Evolutionary conservation across 805 yeast genomes (phyloP).

Genomic region (Starmerella bombicola): DNA sequence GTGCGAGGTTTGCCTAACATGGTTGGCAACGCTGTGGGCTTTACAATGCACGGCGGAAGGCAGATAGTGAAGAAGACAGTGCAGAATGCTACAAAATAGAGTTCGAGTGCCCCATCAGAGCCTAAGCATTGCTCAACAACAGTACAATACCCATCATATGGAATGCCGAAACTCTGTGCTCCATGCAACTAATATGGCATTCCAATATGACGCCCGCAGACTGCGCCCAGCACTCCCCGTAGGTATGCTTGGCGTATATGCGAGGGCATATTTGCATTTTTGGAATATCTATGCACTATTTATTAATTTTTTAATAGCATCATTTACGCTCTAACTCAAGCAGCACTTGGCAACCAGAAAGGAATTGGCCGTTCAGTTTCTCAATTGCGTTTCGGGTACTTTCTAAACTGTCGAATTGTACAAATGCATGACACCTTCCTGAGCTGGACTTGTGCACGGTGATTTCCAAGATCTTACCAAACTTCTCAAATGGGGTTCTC

Average conservation of each 20-base stretch:
- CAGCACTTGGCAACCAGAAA: constrained; percentile 39
- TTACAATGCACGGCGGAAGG: constrained; percentile 19
- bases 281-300: too few species aligned
- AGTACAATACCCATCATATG: too few species aligned
- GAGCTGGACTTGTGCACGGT: constrained; percentile 19
- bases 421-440: constrained; percentile 53
- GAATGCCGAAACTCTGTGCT: background rate
- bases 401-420: constrained; percentile 51
- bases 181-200: too few species aligned
- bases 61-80: constrained; percentile 19
- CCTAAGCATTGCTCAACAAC: too few species aligned
- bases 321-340: constrained; percentile 7
- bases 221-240: too few species aligned
- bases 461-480: constrained; percentile 39
- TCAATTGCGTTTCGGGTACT: constrained; percentile 60
- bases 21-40: constrained; percentile 14
- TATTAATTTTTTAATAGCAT: too few species aligned
- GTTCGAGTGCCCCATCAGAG: too few species aligned
- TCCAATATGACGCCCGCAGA: too few species aligned
- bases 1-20: constrained; percentile 13
- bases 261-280: too few species aligned
- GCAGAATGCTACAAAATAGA: constrained; percentile 17
- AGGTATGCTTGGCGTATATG: too few species aligned
- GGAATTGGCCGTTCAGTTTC: constrained; percentile 51
- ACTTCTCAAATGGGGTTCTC: constrained; percentile 45